Evolutionary conservation across 768 basidiomycete genomes (phyloP), one percentile per base, ranked within the genome.

Genomic region (Pleurotus eryngii): DNA sequence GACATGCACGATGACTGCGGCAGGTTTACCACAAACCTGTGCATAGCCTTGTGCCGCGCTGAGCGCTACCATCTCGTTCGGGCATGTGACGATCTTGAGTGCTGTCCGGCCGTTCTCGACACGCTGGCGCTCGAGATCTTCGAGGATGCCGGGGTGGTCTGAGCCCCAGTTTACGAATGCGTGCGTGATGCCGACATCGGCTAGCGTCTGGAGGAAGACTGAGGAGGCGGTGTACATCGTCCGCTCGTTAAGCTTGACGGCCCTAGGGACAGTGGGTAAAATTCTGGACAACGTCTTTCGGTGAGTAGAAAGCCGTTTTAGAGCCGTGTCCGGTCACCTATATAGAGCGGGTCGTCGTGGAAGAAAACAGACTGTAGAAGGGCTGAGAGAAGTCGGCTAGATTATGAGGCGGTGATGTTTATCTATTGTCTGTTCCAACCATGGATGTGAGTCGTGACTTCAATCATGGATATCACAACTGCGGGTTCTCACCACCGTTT

Each of bases 101-200:
- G 68, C 53, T 1, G 80, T 79, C 18, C 67, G 60, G 2, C 75
- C 74, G 3, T 59, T 63, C 56, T 73, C 66, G 4, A 67, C 64
- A 2, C 82, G 76, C 59, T 87, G 83, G 17, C 83, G 73, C 55
- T 81, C 79, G 8, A 90, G 75, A 27, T 89, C 88, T 61, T 89
- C 88, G 22, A 90, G 75, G 12, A 90, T 67, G 0, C 82, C 87
- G 0, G 87, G 85, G 62, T 90, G 88, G 61, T 90, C 88, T 0
- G 84, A 86, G 1, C 88, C 89, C 84, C 88, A 89, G 71, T 89
- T 89, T 15, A 84, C 86, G 63, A 89, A 87, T 7, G 79, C 81
- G 65, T 87, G 84, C 0, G 84, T 86, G 37, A 89, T 81, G 2
- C 85, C 85, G 1, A 80, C 81, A 51, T 80, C 68, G 14, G 69